Base-by-base conservation (phyloP, 176 grass and related monocot genomes). In the Areca catechu region DNA sequence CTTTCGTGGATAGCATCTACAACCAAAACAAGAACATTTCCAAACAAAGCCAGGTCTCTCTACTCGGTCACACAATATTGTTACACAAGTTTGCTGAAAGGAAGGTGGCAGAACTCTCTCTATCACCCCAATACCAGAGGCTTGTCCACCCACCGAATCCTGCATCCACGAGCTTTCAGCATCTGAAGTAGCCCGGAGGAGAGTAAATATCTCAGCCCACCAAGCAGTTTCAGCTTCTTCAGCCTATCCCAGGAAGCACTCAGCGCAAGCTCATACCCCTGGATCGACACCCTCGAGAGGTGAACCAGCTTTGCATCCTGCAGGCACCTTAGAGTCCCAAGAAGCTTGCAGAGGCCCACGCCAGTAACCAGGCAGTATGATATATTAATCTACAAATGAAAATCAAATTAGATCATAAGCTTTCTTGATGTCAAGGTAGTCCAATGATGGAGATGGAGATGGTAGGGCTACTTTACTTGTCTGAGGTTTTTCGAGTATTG, bases 301-400 rank as follows among this genome's bases (percentile, higher is more conserved):
- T 97, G 86, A 51, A 97, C 93, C 87, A 97, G 82, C 68, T 97
- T 91, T 22, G 91, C 76, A 27, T 97, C 93, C 54, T 97, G 93
- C 53, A 97, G 81, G 75, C 87, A 97, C 75, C 81, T 80, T 60
- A 92, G 62, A 22, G 78, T 82, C 64, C 86, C 80, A 15, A 97
- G 59, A 22, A 97, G 68, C 62, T 85, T 78, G 72, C 83, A 88
- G 43, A 97, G 51, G 20, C 93, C 93, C 69, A 85, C 29, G 16
- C 87, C 87, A 6, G 93, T 91, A 49, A 97, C 81, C 55, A 80
- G 71, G 69, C 93, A 97, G 63, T 97, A 91, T 2, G 93, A 97
- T 88, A 97, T 91, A 7, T 88, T 97, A 54, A 91, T 79, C 93
- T 98, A 73, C 86, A 83, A 20, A 72, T 75, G 22, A 49, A 28